These are phyloP conservation scores for Ophiostoma sp. DNA, from an alignment of 2,329 filamentous ascomycete species.

Conservation along the genomic window DNA sequence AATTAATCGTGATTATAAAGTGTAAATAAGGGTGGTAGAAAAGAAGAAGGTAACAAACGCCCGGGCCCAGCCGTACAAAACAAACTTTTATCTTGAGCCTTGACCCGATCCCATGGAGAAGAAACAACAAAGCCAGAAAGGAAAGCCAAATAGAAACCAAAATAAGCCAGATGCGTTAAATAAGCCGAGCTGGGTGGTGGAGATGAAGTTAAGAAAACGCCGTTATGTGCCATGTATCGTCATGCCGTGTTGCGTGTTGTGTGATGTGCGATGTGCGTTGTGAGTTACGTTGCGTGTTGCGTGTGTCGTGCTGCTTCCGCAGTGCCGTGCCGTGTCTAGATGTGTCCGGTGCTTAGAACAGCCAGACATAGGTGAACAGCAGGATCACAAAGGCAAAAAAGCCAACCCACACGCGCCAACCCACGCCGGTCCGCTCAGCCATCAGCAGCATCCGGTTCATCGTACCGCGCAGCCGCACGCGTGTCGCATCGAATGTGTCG, in stretches of 20 bases:
- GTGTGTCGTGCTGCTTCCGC: too few relatives aligned
- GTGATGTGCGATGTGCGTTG: neutral
- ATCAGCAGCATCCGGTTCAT: conserved; percentile 97
- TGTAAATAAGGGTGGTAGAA: neutral
- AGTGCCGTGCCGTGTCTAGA: too few relatives aligned
- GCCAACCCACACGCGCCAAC: conserved; percentile 87
- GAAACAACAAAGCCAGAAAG: neutral
- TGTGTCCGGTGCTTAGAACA: conserved; percentile 50
- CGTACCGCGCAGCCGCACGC: conserved; percentile 74
- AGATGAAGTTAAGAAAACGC: neutral
- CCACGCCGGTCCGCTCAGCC: conserved; percentile 89
- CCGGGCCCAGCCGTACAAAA: conserved; percentile 5
- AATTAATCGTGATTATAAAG: neutral
- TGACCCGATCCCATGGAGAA: neutral
- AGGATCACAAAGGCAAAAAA: conserved; percentile 82
- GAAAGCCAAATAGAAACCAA: neutral
- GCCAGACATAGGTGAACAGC: conserved; percentile 88
- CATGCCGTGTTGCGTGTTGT: neutral
- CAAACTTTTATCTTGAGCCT: conserved; percentile 1
- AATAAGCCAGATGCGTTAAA: neutral
- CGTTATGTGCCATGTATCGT: neutral
- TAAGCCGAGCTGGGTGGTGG: too few relatives aligned
- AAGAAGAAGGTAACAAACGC: conserved; percentile 1
- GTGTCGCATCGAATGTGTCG: conserved; percentile 81
- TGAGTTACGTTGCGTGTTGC: neutral